Evolutionary conservation across 352 stramenopile species (phyloP).

Genomic region (Phytophthora citricola): DNA sequence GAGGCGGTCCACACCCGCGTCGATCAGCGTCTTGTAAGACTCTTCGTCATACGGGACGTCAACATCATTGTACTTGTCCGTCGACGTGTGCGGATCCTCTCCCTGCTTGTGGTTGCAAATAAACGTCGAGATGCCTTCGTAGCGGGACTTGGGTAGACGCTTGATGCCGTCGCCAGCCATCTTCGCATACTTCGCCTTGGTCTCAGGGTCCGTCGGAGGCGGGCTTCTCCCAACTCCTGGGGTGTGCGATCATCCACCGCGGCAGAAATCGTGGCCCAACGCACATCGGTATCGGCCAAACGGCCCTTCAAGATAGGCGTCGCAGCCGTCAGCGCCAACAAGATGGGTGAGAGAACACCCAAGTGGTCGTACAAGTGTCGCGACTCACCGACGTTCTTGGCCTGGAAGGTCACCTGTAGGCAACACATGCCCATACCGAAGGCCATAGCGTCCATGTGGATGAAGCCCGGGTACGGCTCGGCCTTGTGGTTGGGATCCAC

Average conservation of each 20-base stretch:
- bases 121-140: conserved; percentile 91
- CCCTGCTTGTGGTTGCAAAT: conserved; percentile 92
- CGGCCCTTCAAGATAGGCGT: conserved; percentile 97
- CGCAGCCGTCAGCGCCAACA: conserved; percentile 98
- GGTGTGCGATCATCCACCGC: conserved; percentile 96
- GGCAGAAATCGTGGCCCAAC: conserved; percentile 98
- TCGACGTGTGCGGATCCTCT: conserved; percentile 73
- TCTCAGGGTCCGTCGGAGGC: conserved; percentile 51
- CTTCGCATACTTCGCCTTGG: conserved; percentile 80
- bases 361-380: conserved; percentile 99
- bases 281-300: conserved; percentile 92
- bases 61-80: conserved; percentile 95
- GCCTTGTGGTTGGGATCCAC: conserved; percentile 66
- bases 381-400: conserved; percentile 98
- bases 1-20: conserved; percentile 94
- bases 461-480: conserved; percentile 86
- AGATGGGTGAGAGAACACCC: conserved; percentile 97
- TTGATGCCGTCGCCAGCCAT: conserved; percentile 94
- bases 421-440: conserved; percentile 99
- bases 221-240: conserved; percentile 71
- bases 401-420: conserved; percentile 98
- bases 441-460: conserved; percentile 99
- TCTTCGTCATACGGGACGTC: conserved; percentile 95
- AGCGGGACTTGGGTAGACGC: conserved; percentile 96
- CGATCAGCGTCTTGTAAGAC: conserved; percentile 91